Evolutionary conservation across 139 green algal species (phyloP).

Genomic region (Mesotaenium endlicherianum): DNA sequence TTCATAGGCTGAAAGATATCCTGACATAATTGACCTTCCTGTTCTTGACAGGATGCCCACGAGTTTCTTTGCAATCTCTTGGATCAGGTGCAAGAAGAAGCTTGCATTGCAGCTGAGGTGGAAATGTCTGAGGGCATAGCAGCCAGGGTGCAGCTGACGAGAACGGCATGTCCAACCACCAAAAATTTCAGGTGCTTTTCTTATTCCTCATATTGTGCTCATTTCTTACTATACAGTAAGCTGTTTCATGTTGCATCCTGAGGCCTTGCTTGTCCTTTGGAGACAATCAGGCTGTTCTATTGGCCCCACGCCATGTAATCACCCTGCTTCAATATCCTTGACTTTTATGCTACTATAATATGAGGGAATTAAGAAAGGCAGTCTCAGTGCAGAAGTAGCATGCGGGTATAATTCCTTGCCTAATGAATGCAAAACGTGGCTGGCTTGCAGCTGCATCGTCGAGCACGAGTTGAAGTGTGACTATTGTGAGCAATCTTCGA

Average conservation of each 20-base stretch:
- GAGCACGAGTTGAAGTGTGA: constrained; percentile 52
- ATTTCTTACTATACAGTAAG: no score
- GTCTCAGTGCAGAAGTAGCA: no score
- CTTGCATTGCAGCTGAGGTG: constrained; percentile 41
- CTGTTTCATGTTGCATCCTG: no score
- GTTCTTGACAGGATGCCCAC: constrained; percentile 64
- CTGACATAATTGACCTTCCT: constrained; percentile 13
- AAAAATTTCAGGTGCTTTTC: constrained; percentile 14
- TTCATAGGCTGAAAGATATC: not conserved
- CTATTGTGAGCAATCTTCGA: constrained; percentile 47
- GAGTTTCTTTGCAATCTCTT: constrained; percentile 67
- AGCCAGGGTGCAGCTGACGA: not conserved
- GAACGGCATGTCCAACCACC: constrained; percentile 4
- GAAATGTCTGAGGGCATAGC: not conserved
- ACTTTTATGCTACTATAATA: no score
- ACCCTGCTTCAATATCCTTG: no score
- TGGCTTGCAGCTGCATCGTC: constrained; percentile 13
- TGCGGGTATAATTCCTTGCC: no score
- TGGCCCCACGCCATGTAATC: no score
- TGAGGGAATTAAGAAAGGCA: no score
- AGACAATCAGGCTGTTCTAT: no score
- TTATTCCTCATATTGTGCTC: no score
- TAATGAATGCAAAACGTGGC: not conserved
- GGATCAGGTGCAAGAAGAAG: constrained; percentile 63
- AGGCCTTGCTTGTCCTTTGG: no score